Conservation (phyloP, 2,329 filamentous ascomycete species). For the Colletotrichum plurivorum region DNA sequence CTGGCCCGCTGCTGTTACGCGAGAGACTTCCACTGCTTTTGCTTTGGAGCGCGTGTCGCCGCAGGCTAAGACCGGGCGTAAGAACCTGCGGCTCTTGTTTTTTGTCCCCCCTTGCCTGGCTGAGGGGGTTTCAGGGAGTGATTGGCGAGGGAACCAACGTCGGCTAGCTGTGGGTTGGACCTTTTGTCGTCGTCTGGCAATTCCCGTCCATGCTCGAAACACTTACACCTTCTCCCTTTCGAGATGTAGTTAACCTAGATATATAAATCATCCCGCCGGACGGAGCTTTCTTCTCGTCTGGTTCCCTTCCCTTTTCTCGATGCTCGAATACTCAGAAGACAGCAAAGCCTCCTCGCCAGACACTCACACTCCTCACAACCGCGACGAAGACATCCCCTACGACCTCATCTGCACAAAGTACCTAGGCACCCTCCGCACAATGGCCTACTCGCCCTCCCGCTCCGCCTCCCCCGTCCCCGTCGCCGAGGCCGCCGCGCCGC, state of each 20-base stretch:
- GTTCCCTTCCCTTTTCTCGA: slow-evolving; percentile 40
- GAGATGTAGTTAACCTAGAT: neutral
- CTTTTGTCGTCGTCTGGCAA: too few relatives aligned
- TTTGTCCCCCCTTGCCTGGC: too few relatives aligned
- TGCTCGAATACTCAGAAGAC: slow-evolving; percentile 7
- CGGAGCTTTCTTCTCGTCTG: slow-evolving; percentile 28
- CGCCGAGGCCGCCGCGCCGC: neutral
- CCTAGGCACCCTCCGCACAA: slow-evolving; percentile 28
- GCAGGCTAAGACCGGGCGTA: neutral
- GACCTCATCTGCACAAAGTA: slow-evolving; percentile 35
- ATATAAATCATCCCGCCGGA: slow-evolving; percentile 36
- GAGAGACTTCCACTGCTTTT: neutral
- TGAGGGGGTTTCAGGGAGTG: neutral
- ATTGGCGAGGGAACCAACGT: neutral
- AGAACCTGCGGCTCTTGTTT: slow-evolving; percentile 5
- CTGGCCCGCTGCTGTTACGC: slow-evolving; percentile 1
- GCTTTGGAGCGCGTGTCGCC: neutral
- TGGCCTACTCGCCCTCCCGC: slow-evolving; percentile 8
- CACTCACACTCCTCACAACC: neutral
- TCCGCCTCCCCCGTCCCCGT: slow-evolving; percentile 1
- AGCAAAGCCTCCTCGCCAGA: slow-evolving; percentile 1
- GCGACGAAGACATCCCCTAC: slow-evolving; percentile 5
- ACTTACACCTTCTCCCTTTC: neutral
- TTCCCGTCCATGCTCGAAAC: too few relatives aligned
- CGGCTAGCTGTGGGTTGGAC: too few relatives aligned